These are phyloP conservation scores for Cryptosporidium viatorum DNA, from an alignment of 169 alveolate species.

Conservation along the genomic window DNA sequence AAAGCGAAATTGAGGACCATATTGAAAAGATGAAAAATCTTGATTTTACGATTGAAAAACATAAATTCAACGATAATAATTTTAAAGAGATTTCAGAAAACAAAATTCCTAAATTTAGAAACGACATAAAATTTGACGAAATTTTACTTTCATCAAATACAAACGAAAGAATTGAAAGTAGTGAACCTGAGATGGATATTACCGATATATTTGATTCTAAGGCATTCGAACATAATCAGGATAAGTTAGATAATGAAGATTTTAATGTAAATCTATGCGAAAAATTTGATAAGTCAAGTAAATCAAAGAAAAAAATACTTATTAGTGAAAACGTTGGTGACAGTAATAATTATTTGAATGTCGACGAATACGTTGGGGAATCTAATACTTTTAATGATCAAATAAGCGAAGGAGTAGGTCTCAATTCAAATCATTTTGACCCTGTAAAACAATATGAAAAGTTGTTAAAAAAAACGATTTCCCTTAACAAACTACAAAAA, in stretches of 20 bases:
- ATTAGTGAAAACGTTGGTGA: constrained; percentile 16
- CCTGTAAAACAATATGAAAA: constrained; percentile 44
- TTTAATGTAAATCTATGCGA: constrained; percentile 14
- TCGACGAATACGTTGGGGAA: constrained; percentile 22
- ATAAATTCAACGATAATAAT: neutral
- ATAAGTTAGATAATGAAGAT: neutral
- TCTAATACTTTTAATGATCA: neutral
- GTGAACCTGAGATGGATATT: neutral
- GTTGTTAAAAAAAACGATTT: constrained; percentile 36
- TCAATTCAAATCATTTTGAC: constrained; percentile 9
- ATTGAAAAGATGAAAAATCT: constrained; percentile 2
- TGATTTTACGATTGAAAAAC: neutral
- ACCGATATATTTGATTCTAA: constrained; percentile 32
- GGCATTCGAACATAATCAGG: neutral
- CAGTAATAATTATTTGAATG: neutral
- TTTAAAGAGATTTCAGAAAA: constrained; percentile 7
- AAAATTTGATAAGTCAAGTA: neutral
- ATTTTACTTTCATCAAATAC: neutral
- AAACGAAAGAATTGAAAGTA: neutral
- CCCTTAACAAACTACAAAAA: constrained; percentile 57
- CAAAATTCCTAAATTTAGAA: neutral
- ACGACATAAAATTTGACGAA: neutral
- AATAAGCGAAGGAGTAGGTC: neutral
- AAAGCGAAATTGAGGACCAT: neutral
- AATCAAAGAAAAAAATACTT: neutral